Percentiles rank a stretch among this genome's conserved stretches.
Conservation (phyloP, 805 yeast species). For the Myxozyma geophila region DNA sequence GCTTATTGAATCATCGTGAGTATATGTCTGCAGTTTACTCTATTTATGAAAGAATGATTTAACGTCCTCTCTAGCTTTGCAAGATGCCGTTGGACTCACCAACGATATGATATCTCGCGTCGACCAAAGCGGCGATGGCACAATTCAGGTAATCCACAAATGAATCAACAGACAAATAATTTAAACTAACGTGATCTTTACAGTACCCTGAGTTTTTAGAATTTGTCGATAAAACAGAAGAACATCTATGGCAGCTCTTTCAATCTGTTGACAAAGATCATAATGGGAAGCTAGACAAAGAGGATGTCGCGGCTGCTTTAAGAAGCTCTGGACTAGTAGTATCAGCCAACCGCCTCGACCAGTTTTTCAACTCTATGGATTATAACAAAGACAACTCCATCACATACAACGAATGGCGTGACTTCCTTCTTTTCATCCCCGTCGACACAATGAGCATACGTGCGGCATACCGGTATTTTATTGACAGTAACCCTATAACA, state of each 20-base stretch:
- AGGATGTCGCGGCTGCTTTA: constrained; percentile 71
- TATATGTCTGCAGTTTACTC: constrained; percentile 43
- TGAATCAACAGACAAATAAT: neutral
- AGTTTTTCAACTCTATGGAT: constrained; percentile 61
- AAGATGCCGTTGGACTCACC: constrained; percentile 29
- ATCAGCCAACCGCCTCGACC: constrained; percentile 56
- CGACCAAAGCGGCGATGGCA: constrained; percentile 33
- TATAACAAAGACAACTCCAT: constrained; percentile 46
- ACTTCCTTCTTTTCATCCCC: constrained; percentile 82
- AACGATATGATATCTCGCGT: constrained; percentile 20
- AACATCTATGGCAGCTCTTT: constrained; percentile 38
- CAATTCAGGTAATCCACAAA: constrained; percentile 24
- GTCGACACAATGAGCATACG: constrained; percentile 56
- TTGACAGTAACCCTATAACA: constrained; percentile 78
- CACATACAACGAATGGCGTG: constrained; percentile 84
- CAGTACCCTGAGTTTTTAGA: constrained; percentile 36
- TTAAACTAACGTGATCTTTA: neutral
- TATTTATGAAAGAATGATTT: constrained; percentile 10
- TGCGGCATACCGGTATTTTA: constrained; percentile 81
- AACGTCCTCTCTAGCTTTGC: constrained; percentile 34
- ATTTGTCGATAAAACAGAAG: constrained; percentile 40
- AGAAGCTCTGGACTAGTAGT: constrained; percentile 59
- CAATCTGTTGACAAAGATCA: constrained; percentile 39
- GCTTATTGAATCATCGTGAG: constrained; percentile 58
- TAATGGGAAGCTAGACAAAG: constrained; percentile 51